Evolutionary conservation across 2,329 filamentous ascomycete species (phyloP), one percentile per base, ranked within the genome.

Genomic region (Colletotrichum sp.): DNA sequence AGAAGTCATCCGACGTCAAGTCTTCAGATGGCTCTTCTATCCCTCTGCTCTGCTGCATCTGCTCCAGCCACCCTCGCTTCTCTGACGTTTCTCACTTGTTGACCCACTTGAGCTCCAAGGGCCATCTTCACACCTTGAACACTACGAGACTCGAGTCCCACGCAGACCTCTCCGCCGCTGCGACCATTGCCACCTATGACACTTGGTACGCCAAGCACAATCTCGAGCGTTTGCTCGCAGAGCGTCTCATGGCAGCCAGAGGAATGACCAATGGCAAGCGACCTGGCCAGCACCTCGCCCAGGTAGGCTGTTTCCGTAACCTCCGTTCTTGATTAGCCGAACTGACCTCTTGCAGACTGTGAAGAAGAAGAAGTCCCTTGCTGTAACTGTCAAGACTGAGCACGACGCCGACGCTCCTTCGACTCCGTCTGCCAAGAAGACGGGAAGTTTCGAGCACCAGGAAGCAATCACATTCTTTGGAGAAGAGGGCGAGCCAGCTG

Each of bases 11-110:
- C 13, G 82, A 77, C 78, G 26, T 57, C 34, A 74, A 74, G 16
- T 7, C 34, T 21, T 34, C 59, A 9, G 28, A 52, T 13, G 69
- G 39, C 21, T 82, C 79, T 73, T 80, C 83, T 64, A 93, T 96
- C 75, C 92, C 94, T 72, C 91, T 98, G 65, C 87, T 92, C 79
- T 99, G 96, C 91, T 93, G 90, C 81, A 93, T 98, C 79, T 99
- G 96, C 83, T 93, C 94, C 44, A 95, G 93, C 79, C 90, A 90
- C 77, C 95, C 95, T 52, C 91, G 86, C 34, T 98, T 98, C 86
- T 98, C 95, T 72, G 96, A 99, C 84, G 89, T 96, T 60, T 98
- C 96, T 39, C 96, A 98, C 84, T 89, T 98, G 49, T 91, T 99
- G 82, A 99, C 96, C 15, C 96, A 99, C 82, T 92, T 98, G 77